Conservation (phyloP, 2,329 filamentous ascomycete genomes). For the Tolypocladium ovalisporum region DNA sequence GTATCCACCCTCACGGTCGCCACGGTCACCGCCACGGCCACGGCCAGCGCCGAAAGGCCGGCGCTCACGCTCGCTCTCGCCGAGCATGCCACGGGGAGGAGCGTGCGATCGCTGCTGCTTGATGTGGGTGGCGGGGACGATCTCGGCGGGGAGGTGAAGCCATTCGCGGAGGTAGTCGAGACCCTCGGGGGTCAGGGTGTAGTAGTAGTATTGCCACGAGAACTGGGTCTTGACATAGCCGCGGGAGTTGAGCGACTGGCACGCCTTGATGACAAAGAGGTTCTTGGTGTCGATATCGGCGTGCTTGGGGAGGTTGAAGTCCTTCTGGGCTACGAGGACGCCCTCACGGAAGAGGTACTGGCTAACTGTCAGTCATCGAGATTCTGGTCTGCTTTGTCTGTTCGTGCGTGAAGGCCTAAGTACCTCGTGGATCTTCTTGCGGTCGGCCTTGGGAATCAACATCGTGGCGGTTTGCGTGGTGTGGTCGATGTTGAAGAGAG, state of each 20-base stretch:
- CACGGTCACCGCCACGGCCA: constrained; percentile 59
- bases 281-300: constrained; percentile 99
- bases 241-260: constrained; percentile 95
- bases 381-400: not conserved
- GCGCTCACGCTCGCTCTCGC: constrained; percentile 71
- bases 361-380: constrained; percentile 13
- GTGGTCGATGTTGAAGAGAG: constrained; percentile 39
- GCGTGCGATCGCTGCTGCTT: constrained; percentile 99
- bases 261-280: constrained; percentile 98
- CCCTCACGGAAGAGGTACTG: constrained; percentile 93
- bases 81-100: constrained; percentile 97
- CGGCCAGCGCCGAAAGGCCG: constrained; percentile 75
- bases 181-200: constrained; percentile 98
- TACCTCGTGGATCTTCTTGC: constrained; percentile 98
- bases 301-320: constrained; percentile 98
- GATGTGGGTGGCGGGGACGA: constrained; percentile 99
- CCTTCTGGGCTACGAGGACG: constrained; percentile 96
- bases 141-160: constrained; percentile 99
- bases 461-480: constrained; percentile 50
- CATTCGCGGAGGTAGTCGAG: constrained; percentile 99
- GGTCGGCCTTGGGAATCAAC: constrained; percentile 99
- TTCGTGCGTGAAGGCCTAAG: constrained; percentile 6
- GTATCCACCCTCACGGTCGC: constrained; percentile 84
- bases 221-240: constrained; percentile 99
- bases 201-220: constrained; percentile 99